Conservation (phyloP, 805 yeast species). For the Diddensiella transvaalensis region DNA sequence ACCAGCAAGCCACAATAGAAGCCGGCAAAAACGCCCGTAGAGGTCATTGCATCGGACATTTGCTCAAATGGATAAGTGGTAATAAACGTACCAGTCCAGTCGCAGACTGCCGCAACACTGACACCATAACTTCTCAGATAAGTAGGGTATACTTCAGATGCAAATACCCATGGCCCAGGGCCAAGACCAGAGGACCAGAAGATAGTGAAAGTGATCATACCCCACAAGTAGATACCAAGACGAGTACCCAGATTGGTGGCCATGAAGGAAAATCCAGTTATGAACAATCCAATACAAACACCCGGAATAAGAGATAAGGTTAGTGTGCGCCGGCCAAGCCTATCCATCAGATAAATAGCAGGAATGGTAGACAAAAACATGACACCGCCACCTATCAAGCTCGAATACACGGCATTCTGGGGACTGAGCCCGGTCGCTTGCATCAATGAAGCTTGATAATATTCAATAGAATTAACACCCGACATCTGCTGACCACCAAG, state of each 20-base stretch:
- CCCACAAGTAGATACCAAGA: constrained; percentile 14
- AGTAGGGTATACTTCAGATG: constrained; percentile 7
- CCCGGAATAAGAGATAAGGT: constrained; percentile 48
- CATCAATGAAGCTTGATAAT: constrained; percentile 51
- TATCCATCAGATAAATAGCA: constrained; percentile 46
- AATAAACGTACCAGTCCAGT: constrained; percentile 25
- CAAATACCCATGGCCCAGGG: constrained; percentile 8
- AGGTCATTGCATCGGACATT: constrained; percentile 2
- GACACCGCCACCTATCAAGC: constrained; percentile 49
- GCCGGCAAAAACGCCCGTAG: constrained; percentile 4
- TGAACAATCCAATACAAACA: constrained; percentile 39
- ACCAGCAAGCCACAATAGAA: not conserved
- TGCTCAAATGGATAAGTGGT: not conserved
- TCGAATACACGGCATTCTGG: constrained; percentile 44
- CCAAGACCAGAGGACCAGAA: constrained; percentile 6
- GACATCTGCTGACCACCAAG: constrained; percentile 15
- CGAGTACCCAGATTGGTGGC: constrained; percentile 39
- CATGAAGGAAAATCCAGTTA: constrained; percentile 48
- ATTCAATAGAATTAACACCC: constrained; percentile 31
- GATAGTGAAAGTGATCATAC: constrained; percentile 2
- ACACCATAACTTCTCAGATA: constrained; percentile 6
- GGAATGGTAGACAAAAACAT: constrained; percentile 50
- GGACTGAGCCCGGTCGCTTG: constrained; percentile 47
- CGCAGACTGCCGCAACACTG: constrained; percentile 2
- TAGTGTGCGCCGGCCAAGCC: constrained; percentile 51